Conservation (phyloP, 2,329 filamentous ascomycete species). For the Aspergillus novofumigatus region DNA sequence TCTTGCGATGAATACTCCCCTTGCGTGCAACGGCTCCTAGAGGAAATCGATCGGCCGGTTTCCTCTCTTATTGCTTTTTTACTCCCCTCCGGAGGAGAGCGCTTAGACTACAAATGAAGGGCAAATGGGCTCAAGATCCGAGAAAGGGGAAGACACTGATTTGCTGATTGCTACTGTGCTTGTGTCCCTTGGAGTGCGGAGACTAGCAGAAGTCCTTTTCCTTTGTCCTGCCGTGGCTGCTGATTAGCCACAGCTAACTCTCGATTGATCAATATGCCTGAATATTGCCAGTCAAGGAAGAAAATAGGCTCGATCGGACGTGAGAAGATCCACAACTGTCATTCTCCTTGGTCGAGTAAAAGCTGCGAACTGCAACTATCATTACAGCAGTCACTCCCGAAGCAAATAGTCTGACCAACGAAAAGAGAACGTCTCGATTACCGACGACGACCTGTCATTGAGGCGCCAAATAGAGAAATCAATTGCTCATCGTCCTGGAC, state of each 20-base stretch:
- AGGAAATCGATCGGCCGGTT: background rate
- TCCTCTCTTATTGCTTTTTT: background rate
- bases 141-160: background rate
- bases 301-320: background rate
- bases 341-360: background rate
- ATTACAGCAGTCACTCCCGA: conserved; percentile 1
- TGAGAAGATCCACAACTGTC: background rate
- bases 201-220: background rate
- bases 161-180: background rate
- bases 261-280: background rate
- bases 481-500: conserved; percentile 3
- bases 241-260: background rate
- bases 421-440: background rate
- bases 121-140: background rate
- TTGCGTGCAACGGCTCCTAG: background rate
- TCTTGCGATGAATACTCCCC: background rate
- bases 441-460: conserved; percentile 7
- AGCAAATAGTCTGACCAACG: conserved; percentile 8
- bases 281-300: background rate
- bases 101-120: background rate
- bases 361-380: background rate
- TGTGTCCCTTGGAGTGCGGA: background rate
- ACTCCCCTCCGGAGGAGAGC: background rate
- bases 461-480: conserved; percentile 1
- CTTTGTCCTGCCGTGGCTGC: background rate